Evolutionary conservation across 768 basidiomycete genomes (phyloP).

Genomic region (Mycena venus): DNA sequence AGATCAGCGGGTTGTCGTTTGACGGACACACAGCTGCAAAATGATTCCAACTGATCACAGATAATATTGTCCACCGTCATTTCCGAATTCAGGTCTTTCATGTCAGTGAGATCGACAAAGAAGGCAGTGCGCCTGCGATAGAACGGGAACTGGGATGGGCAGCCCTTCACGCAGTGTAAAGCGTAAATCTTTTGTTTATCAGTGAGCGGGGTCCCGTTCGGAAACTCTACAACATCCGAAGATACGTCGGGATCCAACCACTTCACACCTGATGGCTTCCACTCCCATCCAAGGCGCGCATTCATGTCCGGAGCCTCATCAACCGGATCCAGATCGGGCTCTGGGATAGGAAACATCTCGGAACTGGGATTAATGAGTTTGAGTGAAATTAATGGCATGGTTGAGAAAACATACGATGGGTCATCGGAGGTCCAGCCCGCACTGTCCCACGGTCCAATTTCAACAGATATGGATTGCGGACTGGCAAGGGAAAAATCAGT

Average conservation of each 20-base stretch:
- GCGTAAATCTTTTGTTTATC: slow-evolving; percentile 9
- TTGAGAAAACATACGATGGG: neutral
- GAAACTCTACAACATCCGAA: slow-evolving; percentile 10
- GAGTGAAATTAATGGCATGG: neutral
- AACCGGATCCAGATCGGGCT: neutral
- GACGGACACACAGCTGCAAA: neutral
- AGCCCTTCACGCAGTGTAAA: slow-evolving; percentile 10
- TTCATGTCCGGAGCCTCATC: slow-evolving; percentile 13
- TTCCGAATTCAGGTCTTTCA: neutral
- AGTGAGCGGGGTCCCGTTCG: neutral
- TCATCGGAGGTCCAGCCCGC: slow-evolving; percentile 3
- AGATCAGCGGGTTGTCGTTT: neutral
- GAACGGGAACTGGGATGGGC: neutral
- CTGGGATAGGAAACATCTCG: neutral
- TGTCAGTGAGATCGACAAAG: slow-evolving; percentile 6
- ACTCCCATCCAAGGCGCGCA: slow-evolving; percentile 10
- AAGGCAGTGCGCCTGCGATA: neutral
- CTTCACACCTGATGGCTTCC: neutral
- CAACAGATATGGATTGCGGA: neutral
- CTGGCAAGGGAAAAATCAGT: neutral
- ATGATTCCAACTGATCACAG: slow-evolving; percentile 9
- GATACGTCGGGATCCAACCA: slow-evolving; percentile 6
- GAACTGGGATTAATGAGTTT: neutral
- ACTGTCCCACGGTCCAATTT: slow-evolving; percentile 1
- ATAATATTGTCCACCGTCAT: slow-evolving; percentile 5